phyloP scores from a whole-genome alignment of 78 protist genomes.

The Dictyostelium discoideum region dicty_2.7 NC_007088.5:6060501-6061000 shows the following conservation, averaged over 20 bases:
- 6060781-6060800: slow-evolving; percentile 86
- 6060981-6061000: too few species aligned
- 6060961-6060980: background rate
- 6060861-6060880: slow-evolving; percentile 89
- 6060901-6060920: slow-evolving; percentile 55
- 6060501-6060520: background rate
- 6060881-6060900: slow-evolving; percentile 79
- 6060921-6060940: slow-evolving; percentile 70
- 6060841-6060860: slow-evolving; percentile 63
- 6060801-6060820: slow-evolving; percentile 85
- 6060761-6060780: slow-evolving; percentile 77
- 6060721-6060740: slow-evolving; percentile 68
- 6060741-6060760: slow-evolving; percentile 76
- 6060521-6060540: background rate
- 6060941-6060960: slow-evolving; percentile 29
- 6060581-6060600: background rate
- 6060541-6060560: slow-evolving; percentile 63
- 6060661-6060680: background rate
- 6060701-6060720: slow-evolving; percentile 41
- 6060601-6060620: background rate
- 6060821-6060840: slow-evolving; percentile 78
- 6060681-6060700: slow-evolving; percentile 73
- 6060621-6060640: background rate
- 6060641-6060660: background rate
- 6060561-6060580: slow-evolving; percentile 80